Percentiles rank a stretch among this genome's conserved stretches.
Conservation (phyloP, 2,329 filamentous ascomycete genomes). For the Nothomitra cinnamomea region DNA sequence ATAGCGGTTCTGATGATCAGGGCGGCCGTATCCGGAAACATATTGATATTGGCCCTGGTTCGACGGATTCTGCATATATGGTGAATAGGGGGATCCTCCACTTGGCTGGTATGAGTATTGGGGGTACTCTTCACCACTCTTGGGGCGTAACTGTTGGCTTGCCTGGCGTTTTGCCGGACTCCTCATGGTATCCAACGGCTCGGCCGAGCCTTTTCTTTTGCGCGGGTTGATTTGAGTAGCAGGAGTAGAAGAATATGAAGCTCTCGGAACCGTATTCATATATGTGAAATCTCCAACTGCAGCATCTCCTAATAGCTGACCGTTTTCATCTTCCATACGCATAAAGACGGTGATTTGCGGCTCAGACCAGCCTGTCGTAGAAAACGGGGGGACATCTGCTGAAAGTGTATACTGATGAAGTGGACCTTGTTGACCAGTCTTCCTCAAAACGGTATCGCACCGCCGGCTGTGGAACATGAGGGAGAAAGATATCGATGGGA, state of each 20-base stretch:
- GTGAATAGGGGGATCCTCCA: conserved; percentile 26
- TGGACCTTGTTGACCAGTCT: conserved; percentile 38
- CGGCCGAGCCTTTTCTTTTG: conserved; percentile 39
- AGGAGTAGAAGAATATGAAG: conserved; percentile 18
- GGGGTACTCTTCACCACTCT: conserved; percentile 33
- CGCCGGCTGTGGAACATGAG: conserved; percentile 67
- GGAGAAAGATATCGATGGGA: conserved; percentile 38
- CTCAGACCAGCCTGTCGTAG: conserved; percentile 36
- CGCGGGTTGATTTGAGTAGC: conserved; percentile 24
- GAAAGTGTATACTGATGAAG: conserved; percentile 54
- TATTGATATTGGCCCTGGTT: not conserved
- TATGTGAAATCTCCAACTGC: conserved; percentile 48
- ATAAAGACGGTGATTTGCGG: conserved; percentile 41
- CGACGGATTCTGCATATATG: conserved; percentile 18
- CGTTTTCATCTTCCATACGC: conserved; percentile 39
- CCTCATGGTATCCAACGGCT: conserved; percentile 28
- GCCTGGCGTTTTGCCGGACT: conserved; percentile 31
- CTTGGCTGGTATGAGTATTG: conserved; percentile 29
- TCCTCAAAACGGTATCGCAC: conserved; percentile 48
- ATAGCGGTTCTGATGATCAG: conserved; percentile 22
- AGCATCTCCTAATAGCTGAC: conserved; percentile 30
- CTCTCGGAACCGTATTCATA: conserved; percentile 26
- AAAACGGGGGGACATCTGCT: conserved; percentile 51
- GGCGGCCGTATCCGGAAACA: conserved; percentile 17
- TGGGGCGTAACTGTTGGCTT: conserved; percentile 29